A percentile compares a stretch with the other conserved stretches of the same genome.
These are phyloP conservation scores for Neonectria ditissima DNA, from an alignment of 2,329 filamentous ascomycete species.

Conservation along the genomic window DNA sequence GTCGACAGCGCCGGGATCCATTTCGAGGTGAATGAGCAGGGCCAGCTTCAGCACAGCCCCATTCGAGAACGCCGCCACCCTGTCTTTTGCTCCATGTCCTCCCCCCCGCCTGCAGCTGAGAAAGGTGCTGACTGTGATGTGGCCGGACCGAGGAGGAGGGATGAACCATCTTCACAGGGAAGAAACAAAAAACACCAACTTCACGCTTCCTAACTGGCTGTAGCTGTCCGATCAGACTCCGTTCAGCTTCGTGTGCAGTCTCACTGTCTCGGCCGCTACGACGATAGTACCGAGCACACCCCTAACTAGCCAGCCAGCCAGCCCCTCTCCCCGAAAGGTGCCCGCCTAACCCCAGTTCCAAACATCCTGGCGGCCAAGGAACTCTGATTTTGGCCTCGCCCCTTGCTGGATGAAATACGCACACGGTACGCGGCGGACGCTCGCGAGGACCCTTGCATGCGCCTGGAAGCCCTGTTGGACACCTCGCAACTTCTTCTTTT, in stretches of 20 bases:
- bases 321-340: not conserved
- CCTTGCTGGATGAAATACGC: not conserved
- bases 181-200: slow-evolving; percentile 10
- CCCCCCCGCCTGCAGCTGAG: slow-evolving; percentile 13
- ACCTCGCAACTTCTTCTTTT: not conserved
- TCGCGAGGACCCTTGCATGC: not conserved
- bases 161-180: slow-evolving; percentile 10
- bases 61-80: slow-evolving; percentile 21
- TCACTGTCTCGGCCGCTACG: slow-evolving; percentile 4
- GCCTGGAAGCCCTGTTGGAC: not conserved
- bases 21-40: slow-evolving; percentile 7
- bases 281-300: not conserved
- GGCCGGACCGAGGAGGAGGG: not conserved
- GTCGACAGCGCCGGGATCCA: slow-evolving; percentile 10
- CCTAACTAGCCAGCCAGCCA: too few relatives aligned
- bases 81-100: slow-evolving; percentile 11
- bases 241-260: not conserved
- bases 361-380: not conserved
- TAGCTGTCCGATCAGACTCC: not conserved
- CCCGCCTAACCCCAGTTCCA: slow-evolving; percentile 2
- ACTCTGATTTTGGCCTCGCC: not conserved
- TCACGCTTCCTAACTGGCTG: slow-evolving; percentile 3
- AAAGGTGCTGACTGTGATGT: slow-evolving; percentile 14
- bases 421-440: not conserved
- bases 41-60: slow-evolving; percentile 23